Evolutionary conservation across 2,329 filamentous ascomycete genomes (phyloP).

Genomic region (Leptographium procerum): DNA sequence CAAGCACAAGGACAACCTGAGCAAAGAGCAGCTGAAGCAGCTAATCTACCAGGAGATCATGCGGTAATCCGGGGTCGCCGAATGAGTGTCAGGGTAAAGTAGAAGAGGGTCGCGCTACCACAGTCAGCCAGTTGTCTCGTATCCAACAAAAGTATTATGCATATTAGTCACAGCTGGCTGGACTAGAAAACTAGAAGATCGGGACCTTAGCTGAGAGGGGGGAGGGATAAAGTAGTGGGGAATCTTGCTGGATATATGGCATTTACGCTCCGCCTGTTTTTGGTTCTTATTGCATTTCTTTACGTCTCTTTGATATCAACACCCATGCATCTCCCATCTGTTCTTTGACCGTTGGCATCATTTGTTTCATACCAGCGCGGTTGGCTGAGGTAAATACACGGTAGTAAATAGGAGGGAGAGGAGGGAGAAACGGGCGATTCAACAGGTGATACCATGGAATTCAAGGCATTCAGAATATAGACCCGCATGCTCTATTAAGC

Average conservation of each 20-base stretch:
- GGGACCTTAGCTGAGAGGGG: neutral
- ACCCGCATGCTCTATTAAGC: neutral
- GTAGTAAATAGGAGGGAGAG: neutral
- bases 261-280: neutral
- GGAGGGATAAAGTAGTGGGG: neutral
- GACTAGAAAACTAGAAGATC: neutral
- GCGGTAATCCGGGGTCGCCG: conserved; percentile 21
- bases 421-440: neutral
- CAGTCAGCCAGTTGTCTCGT: neutral
- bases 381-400: neutral
- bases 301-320: neutral
- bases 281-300: neutral
- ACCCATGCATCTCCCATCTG: neutral
- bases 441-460: neutral
- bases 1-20: conserved; percentile 98
- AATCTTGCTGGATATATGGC: neutral
- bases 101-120: neutral
- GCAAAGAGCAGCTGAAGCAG: conserved; percentile 95
- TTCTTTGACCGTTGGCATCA: neutral
- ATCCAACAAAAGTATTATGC: neutral
- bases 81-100: neutral
- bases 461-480: neutral
- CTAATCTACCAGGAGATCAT: conserved; percentile 98
- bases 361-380: neutral
- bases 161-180: conserved; percentile 4